Base-by-base conservation (phyloP, 768 basidiomycete genomes). In the Dioszegia hungarica region DNA sequence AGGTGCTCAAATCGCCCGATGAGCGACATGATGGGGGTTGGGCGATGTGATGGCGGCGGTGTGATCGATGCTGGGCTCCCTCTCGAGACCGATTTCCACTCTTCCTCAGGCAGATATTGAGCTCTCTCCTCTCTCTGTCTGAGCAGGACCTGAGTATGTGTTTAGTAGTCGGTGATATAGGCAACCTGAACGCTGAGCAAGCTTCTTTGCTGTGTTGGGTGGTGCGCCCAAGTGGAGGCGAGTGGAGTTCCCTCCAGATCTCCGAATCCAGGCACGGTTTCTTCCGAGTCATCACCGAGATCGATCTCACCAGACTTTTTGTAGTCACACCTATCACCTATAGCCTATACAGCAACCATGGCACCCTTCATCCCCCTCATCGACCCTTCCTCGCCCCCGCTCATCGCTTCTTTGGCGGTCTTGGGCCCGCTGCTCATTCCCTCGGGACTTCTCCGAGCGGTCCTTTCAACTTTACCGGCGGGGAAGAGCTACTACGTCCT, bases 381-480 rank as follows among this genome's bases (percentile, higher is more conserved):
- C 25, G 75, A 76, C 49, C 52, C 66, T 3, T 58, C 61, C 19
- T 79, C 79, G 44, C 74, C 78, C 3, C 62, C 65, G 6, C 80
- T 90, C 17, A 76, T 87, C 54, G 64, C 78, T 20, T 82, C 86
- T 3, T 81, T 91, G 55, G 78, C 81, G 50, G 84, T 90, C 19
- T 83, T 95, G 44, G 87, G 86, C 0, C 90, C 93, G 9, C 71
- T 94, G 54, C 80, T 95, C 44, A 73, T 86, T 49, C 80, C 80
- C 0, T 56, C 74, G 0, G 33, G 60, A 14, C 51, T 66, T 43
- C 50, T 72, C 39, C 47, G 70, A 8, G 77, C 73, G 41, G 65
- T 64, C 45, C 75, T 74, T 36, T 71, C 68, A 52, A 65, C 62
- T 59, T 62, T 67, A 72, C 74, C 74, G 74, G 75, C 78, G 49